Base-by-base conservation (phyloP, 148 eudicot genomes). In the Salicornia ramosissima region DNA sequence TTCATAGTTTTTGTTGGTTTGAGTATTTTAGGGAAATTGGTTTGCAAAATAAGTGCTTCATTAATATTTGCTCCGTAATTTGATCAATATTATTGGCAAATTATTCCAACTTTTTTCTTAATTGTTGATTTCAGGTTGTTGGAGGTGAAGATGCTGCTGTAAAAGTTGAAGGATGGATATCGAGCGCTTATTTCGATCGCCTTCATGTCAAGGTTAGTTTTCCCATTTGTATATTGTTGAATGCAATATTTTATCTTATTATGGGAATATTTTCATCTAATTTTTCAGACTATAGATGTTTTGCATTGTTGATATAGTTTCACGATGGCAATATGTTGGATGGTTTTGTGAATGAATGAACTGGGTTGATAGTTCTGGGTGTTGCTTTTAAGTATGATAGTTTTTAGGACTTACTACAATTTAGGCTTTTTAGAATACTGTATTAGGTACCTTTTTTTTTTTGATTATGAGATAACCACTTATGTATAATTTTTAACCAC, bases 101-200 rank as follows among this genome's bases (percentile, higher is more conserved):
- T 30, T 60, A 53, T 47, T 26, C 26, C 33, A 64, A 58, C 46
- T 50, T n/a, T 65, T 30, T 31, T 4, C 5, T 3, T 3, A 49
- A 49, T 14, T 2, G 0, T 15, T 15, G 0, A 14, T 15, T 65
- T 24, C 70, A 94, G 99, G 99, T 94, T 56, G 99, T 88, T 67
- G 97, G 87, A 74, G 99, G 99, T 72, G 83, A 87, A 67, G 91
- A 82, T 59, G 88, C 88, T 19, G 97, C 89, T 77, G 83, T 80
- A 73, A 83, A 69, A 53, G 89, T 94, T 55, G 89, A 86, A 51
- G 81, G 80, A 45, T 95, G 97, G 97, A 85, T 95, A 40, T 89
- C 99, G 12, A 83, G 85, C 49, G 89, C 91, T 21, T 95, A 84
- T 81, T 83, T 81, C 71, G 99, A 95, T 79, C 90, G 97, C 33